A percentile compares a stretch with the other conserved stretches of the same genome.
Conservation (phyloP, 305 asterid species). For the Fraxinus ornus region DNA sequence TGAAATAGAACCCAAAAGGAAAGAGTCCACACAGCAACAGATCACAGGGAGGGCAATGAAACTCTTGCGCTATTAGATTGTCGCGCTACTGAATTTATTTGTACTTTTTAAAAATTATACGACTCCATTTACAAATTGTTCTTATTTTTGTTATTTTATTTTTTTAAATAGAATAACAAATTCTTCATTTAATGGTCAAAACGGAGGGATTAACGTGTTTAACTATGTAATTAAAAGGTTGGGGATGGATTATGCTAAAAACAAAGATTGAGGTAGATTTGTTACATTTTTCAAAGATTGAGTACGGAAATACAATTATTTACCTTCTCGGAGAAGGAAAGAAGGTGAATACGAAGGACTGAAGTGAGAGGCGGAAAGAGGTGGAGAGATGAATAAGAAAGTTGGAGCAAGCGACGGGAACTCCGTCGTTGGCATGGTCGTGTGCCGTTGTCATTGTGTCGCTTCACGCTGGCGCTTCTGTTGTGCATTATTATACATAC, state of each 20-base stretch:
- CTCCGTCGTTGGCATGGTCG: slow-evolving; percentile 89
- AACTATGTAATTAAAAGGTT: background rate
- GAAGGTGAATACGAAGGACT: background rate
- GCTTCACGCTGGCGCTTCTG: slow-evolving; percentile 78
- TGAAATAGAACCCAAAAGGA: too few relatives aligned
- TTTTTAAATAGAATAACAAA: background rate
- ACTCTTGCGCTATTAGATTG: too few relatives aligned
- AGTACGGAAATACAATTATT: background rate
- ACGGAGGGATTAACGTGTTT: background rate
- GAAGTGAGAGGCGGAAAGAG: background rate
- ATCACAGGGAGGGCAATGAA: too few relatives aligned
- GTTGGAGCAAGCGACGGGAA: slow-evolving; percentile 70
- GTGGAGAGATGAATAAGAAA: slow-evolving; percentile 47
- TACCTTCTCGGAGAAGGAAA: background rate
- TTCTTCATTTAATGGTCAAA: background rate
- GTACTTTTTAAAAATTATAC: too few relatives aligned
- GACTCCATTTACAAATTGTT: too few relatives aligned
- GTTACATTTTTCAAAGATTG: background rate
- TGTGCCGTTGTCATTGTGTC: slow-evolving; percentile 59
- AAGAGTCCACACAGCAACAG: too few relatives aligned
- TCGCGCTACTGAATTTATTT: too few relatives aligned
- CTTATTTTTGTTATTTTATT: too few relatives aligned
- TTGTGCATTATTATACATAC: slow-evolving; percentile 71
- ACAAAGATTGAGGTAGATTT: background rate
- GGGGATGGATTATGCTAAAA: background rate